These are phyloP conservation scores for Umbilicaria muhlenbergii DNA, from an alignment of 495 filamentous ascomycete genomes.

Conservation along the genomic window DNA sequence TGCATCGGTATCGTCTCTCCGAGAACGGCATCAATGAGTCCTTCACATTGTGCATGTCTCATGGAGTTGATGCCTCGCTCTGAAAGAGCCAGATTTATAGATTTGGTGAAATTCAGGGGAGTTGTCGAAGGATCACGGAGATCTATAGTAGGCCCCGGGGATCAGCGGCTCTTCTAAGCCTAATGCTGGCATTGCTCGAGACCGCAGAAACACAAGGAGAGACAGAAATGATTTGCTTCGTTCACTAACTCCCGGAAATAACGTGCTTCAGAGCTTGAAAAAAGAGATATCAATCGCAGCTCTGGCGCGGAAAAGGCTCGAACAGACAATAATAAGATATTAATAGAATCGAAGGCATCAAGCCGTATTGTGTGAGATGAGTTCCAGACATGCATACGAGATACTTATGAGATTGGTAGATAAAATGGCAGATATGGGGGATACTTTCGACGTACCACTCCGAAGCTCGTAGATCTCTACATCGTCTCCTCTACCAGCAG, in stretches of 20 bases:
- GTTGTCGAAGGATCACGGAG: conserved; percentile 69
- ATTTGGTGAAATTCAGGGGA: conserved; percentile 90
- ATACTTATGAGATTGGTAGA: neutral
- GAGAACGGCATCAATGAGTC: conserved; percentile 58
- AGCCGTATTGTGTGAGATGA: neutral
- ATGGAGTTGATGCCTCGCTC: conserved; percentile 89
- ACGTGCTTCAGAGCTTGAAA: no score
- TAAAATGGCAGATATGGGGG: neutral
- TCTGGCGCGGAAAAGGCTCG: no score
- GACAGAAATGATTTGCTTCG: no score
- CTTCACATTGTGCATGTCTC: conserved; percentile 41
- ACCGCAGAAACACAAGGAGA: no score
- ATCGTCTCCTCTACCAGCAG: conserved; percentile 67
- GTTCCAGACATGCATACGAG: no score
- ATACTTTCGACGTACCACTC: conserved; percentile 46
- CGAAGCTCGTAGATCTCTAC: conserved; percentile 93
- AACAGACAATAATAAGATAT: no score
- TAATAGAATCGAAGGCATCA: no score
- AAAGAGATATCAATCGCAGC: no score
- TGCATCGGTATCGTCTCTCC: conserved; percentile 76
- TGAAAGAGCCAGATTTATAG: conserved; percentile 91
- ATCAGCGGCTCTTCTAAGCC: no score
- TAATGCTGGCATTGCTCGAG: no score
- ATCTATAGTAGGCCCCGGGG: conserved; percentile 34
- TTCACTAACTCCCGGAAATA: no score